Evolutionary conservation across 1,139 yeast genomes (phyloP), one percentile per base, ranked within the genome.

Genomic region (Starmera stellimalicola): DNA sequence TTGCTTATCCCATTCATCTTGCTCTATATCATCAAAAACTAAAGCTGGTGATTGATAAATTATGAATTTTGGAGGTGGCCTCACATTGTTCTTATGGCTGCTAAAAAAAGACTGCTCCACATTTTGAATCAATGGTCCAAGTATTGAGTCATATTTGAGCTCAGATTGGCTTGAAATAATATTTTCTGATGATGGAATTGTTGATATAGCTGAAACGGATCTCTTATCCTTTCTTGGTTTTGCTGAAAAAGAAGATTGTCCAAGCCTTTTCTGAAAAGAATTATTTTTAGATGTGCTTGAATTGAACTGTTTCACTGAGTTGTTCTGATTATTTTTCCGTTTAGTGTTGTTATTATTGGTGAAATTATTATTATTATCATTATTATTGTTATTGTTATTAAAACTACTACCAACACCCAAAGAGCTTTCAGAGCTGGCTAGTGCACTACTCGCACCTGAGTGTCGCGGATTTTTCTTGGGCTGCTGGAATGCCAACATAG

Each of bases 1-100:
- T 11, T 58, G 50, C n/a, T 54, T 44, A 42, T 77, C 84, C 82
- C 82, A 77, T 12, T 55, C 54, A 40, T 68, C 68, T 26, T 55
- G 62, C 1, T 37, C 32, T 34, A 59, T 45, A 4, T 42, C 38
- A 16, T 43, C 43, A 2, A 46, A 50, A 31, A 45, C 45, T 18
- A 61, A 38, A 16, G 53, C 51, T 7, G 65, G 61, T 24, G 56
- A 48, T 36, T 60, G 64, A 19, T 53, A 52, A 2, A 58, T 35
- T 27, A 62, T 38, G 33, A 58, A 62, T 29, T 53, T 52, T 4
- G 65, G 65, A 6, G 49, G 29, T 7, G 48, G 52, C 27, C 65
- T 41, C 4, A 37, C 15, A 0, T 39, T 12, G 14, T 32, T 39
- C 12, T 39, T 31, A 25, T 46, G 48, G 3, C 53, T 51, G 6